Evolutionary conservation across 2,329 filamentous ascomycete species (phyloP).

Genomic region (Taxawa tesnikishii): DNA sequence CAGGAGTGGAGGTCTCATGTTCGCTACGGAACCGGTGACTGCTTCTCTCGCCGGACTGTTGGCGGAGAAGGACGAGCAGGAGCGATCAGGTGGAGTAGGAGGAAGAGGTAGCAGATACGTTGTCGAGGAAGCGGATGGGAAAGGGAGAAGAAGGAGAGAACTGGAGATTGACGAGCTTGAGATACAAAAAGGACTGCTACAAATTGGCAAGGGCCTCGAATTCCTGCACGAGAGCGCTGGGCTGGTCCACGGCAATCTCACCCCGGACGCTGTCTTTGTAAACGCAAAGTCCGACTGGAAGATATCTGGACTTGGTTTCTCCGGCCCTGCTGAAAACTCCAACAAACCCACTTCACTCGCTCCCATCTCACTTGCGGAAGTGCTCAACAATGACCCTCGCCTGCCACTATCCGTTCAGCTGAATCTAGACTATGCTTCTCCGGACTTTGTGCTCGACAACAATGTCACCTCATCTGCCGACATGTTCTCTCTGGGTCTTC

Average conservation of each 20-base stretch:
- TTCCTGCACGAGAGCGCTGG: conserved; percentile 93
- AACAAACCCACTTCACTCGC: conserved; percentile 55
- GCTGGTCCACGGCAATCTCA: conserved; percentile 86
- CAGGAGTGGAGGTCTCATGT: conserved; percentile 80
- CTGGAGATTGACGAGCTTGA: conserved; percentile 93
- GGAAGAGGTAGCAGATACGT: conserved; percentile 68
- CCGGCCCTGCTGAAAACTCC: conserved; percentile 65
- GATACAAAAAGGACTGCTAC: conserved; percentile 89
- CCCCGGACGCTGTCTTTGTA: conserved; percentile 83
- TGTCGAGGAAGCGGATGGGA: conserved; percentile 65
- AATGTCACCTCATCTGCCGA: conserved; percentile 76
- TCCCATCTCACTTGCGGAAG: conserved; percentile 71
- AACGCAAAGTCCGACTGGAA: conserved; percentile 99
- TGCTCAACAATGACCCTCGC: conserved; percentile 72
- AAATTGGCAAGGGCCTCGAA: conserved; percentile 86
- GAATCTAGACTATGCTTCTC: conserved; percentile 84
- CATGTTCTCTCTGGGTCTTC: conserved; percentile 83
- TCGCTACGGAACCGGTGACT: conserved; percentile 85
- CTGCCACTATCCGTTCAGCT: conserved; percentile 75
- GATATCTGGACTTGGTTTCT: conserved; percentile 86
- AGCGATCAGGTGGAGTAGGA: conserved; percentile 54
- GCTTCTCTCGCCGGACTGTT: conserved; percentile 74
- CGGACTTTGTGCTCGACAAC: conserved; percentile 86
- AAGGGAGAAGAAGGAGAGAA: conserved; percentile 56
- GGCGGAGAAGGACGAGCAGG: conserved; percentile 80